Evolutionary conservation across 1,284 basidiomycete genomes (phyloP).

Genomic region (Ustilago nuda): DNA sequence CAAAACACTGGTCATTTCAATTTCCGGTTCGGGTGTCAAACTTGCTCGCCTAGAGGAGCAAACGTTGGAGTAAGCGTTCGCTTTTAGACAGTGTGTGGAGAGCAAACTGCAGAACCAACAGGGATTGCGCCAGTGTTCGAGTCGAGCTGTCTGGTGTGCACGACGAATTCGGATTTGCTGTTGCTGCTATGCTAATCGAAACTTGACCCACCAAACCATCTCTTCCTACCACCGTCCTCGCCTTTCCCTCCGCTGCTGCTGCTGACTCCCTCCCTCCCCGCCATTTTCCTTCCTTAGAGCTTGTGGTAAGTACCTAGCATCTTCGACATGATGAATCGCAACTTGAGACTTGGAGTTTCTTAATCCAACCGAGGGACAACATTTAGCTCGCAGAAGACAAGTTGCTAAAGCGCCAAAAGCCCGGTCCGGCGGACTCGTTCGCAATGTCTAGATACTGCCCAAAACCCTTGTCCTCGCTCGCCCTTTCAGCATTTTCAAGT

Average conservation of each 20-base stretch:
- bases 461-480: too few species aligned
- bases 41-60: too few species aligned
- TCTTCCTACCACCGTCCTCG: conserved; percentile 37
- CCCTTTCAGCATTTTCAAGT: too few species aligned
- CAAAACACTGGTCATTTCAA: conserved; percentile 6
- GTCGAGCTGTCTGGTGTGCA: not conserved
- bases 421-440: too few species aligned
- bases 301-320: conserved; percentile 41
- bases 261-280: conserved; percentile 13
- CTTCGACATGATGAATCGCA: not conserved
- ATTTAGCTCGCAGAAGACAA: not conserved
- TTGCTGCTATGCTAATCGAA: not conserved
- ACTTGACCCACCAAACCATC: not conserved
- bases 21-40: not conserved
- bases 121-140: not conserved
- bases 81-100: not conserved
- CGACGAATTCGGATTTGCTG: not conserved
- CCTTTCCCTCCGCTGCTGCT: conserved; percentile 35
- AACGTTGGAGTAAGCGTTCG: not conserved
- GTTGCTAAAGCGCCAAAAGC: not conserved
- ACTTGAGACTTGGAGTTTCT: too few species aligned
- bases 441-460: too few species aligned
- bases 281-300: conserved; percentile 39
- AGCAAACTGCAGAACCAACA: not conserved
- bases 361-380: not conserved